These are phyloP conservation scores for Fusarium sp. DNA, from an alignment of 2,329 filamentous ascomycete genomes.

Conservation along the genomic window DNA sequence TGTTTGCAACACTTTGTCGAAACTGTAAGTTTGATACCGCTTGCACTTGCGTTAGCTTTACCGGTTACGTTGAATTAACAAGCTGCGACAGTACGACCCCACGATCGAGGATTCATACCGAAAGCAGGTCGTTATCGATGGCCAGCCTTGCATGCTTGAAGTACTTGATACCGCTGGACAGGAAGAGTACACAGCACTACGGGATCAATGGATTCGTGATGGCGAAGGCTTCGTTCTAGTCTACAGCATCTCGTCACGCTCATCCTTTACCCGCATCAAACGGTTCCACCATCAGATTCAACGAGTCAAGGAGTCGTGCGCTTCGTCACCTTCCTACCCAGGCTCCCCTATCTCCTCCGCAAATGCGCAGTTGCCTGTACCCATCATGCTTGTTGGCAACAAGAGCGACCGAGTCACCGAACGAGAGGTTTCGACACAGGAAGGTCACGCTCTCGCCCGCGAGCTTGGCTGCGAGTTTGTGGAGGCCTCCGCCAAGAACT, in stretches of 20 bases:
- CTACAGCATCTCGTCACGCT: slow-evolving; percentile 97
- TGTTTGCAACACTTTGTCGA: slow-evolving; percentile 99
- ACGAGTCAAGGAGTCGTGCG: slow-evolving; percentile 91
- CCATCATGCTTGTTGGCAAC: slow-evolving; percentile 98
- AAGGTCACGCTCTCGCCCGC: slow-evolving; percentile 90
- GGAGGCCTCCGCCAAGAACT: slow-evolving; percentile 96
- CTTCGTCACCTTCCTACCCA: slow-evolving; percentile 80
- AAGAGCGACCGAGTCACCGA: slow-evolving; percentile 98
- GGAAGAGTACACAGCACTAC: slow-evolving; percentile 96
- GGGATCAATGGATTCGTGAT: slow-evolving; percentile 98
- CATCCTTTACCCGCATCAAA: slow-evolving; percentile 94
- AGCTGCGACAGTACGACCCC: slow-evolving; percentile 77
- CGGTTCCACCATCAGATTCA: slow-evolving; percentile 98
- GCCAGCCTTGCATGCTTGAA: slow-evolving; percentile 96
- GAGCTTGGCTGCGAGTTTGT: slow-evolving; percentile 97
- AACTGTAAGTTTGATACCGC: slow-evolving; percentile 69
- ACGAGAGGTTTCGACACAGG: slow-evolving; percentile 95
- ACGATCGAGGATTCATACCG: slow-evolving; percentile 91
- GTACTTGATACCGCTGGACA: slow-evolving; percentile 97
- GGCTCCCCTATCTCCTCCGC: slow-evolving; percentile 77
- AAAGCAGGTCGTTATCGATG: slow-evolving; percentile 93
- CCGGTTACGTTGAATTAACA: slow-evolving; percentile 31
- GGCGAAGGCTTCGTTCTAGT: slow-evolving; percentile 98
- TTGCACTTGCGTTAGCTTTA: slow-evolving; percentile 7
- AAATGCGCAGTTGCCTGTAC: slow-evolving; percentile 76